A percentile compares a stretch with the other conserved stretches of the same genome.
Evolutionary conservation across 1,139 yeast species (phyloP).

Genomic region (Blastobotrys apis): DNA sequence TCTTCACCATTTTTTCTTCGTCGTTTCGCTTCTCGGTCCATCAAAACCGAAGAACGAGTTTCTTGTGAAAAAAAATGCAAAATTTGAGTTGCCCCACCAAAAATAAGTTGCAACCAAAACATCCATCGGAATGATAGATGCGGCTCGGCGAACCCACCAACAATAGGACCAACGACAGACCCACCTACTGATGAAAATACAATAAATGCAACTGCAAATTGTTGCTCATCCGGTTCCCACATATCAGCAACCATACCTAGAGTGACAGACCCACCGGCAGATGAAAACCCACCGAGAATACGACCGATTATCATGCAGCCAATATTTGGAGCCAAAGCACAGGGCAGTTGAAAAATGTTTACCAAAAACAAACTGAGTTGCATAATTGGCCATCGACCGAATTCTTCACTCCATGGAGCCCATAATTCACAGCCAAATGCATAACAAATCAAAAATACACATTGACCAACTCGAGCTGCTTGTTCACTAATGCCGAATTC

Average conservation of each 20-base stretch:
- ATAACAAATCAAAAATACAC: slow-evolving; percentile 39
- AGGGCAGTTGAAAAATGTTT: slow-evolving; percentile 39
- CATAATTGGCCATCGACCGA: slow-evolving; percentile 40
- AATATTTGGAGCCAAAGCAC: slow-evolving; percentile 38
- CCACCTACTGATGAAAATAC: slow-evolving; percentile 42
- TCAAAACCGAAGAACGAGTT: slow-evolving; percentile 36
- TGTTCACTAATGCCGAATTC: slow-evolving; percentile 34
- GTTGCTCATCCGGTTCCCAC: slow-evolving; percentile 41
- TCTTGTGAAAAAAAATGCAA: slow-evolving; percentile 38
- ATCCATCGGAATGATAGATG: slow-evolving; percentile 37
- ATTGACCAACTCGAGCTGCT: slow-evolving; percentile 37
- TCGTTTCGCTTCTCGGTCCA: slow-evolving; percentile 38
- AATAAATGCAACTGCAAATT: slow-evolving; percentile 39
- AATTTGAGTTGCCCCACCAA: slow-evolving; percentile 36
- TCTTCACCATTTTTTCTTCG: slow-evolving; percentile 35
- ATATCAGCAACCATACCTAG: slow-evolving; percentile 42
- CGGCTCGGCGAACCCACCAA: slow-evolving; percentile 38
- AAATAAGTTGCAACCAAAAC: slow-evolving; percentile 41
- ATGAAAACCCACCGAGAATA: slow-evolving; percentile 31
- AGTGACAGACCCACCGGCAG: slow-evolving; percentile 42
- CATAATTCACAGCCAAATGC: slow-evolving; percentile 43
- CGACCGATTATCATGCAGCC: slow-evolving; percentile 36
- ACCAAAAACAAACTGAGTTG: slow-evolving; percentile 37
- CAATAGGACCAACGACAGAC: slow-evolving; percentile 39
- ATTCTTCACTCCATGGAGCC: slow-evolving; percentile 44